Evolutionary conservation across 495 filamentous ascomycete genomes (phyloP), one percentile per base, ranked within the genome.

Genomic region (Hypoxylon trugodes): DNA sequence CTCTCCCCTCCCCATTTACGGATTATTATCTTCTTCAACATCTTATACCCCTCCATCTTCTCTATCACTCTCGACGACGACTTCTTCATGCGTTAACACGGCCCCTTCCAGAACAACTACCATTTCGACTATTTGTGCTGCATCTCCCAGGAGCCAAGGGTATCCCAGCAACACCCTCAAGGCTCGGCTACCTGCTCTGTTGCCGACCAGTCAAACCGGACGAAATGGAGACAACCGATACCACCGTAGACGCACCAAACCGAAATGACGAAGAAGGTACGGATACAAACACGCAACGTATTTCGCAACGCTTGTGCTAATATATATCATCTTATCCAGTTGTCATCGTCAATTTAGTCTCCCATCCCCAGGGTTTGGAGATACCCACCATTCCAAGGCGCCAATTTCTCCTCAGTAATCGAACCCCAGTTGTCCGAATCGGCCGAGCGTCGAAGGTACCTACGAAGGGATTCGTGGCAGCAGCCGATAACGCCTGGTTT

Each of bases 401-500:
- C 2, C 53, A 56, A 15, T 72, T 80, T 33, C 40, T 63, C 1
- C 55, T 81, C 25, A 67, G 66, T 10, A 35, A 9, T 1, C 9
- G 59, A 1, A 62, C 45, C 2, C 59, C 67, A 1, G 43, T 45
- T 4, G 18, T 81, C 28, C 59, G 55, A 8, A 72, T 81, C 59
- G 79, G 79, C 3, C 73, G 78, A 52, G 68, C 76, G 0, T 79
- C 78, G 5, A 78, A 76, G 41, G 63, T 74, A 2, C 37, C 69
- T 0, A 48, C 71, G 1, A 81, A 80, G 18, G 79, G 77, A 1
- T 75, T 76, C 21, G 28, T 77, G 7, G 68, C 65, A 24, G 57
- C 61, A 3, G 9, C 16, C 2, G 71, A 87, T 50, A 97, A 96
- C 76, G 88, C 79, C 7, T 90, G 85, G 80, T 91, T 93, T 59